phyloP scores from a whole-genome alignment of 345 rosid species.

The Sisymbrium altissimum region DNA sequence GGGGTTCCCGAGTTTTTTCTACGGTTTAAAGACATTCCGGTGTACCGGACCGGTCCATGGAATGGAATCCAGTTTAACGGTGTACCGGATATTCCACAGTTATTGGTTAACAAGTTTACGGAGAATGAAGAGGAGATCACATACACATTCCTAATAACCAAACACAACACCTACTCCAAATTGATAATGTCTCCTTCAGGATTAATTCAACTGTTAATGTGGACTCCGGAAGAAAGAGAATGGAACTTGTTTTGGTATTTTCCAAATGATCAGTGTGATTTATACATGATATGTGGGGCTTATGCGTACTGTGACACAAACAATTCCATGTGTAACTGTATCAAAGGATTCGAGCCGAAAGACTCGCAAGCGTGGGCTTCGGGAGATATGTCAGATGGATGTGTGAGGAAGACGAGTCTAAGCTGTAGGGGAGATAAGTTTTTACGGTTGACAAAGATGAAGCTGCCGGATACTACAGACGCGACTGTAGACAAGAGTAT shows the following conservation, averaged over 20 bases:
- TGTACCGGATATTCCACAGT: slow-evolving; percentile 58
- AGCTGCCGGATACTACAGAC: slow-evolving; percentile 48
- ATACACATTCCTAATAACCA: slow-evolving; percentile 38
- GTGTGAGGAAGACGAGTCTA: slow-evolving; percentile 45
- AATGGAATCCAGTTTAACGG: slow-evolving; percentile 57
- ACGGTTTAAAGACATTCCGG: slow-evolving; percentile 1
- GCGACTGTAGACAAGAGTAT: slow-evolving; percentile 35
- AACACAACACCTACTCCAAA: slow-evolving; percentile 41
- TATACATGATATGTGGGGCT: slow-evolving; percentile 49
- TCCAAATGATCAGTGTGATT: slow-evolving; percentile 69
- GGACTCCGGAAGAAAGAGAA: slow-evolving; percentile 35
- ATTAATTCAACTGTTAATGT: slow-evolving; percentile 35
- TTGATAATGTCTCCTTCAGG: slow-evolving; percentile 44
- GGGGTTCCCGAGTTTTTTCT: slow-evolving; percentile 63
- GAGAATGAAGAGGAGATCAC: slow-evolving; percentile 33
- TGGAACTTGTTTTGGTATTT: slow-evolving; percentile 67
- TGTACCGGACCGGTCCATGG: slow-evolving; percentile 57
- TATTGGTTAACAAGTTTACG: slow-evolving; percentile 37
- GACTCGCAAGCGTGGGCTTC: slow-evolving; percentile 45
- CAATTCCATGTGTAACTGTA: slow-evolving; percentile 54
- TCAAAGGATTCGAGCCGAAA: slow-evolving; percentile 53
- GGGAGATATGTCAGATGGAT: slow-evolving; percentile 49
- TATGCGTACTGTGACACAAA: slow-evolving; percentile 59
- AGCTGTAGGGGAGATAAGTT: slow-evolving; percentile 47
- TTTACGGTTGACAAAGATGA: slow-evolving; percentile 43